These are phyloP conservation scores for Flammula alnicola DNA, from an alignment of 1,284 basidiomycete genomes.

Conservation along the genomic window DNA sequence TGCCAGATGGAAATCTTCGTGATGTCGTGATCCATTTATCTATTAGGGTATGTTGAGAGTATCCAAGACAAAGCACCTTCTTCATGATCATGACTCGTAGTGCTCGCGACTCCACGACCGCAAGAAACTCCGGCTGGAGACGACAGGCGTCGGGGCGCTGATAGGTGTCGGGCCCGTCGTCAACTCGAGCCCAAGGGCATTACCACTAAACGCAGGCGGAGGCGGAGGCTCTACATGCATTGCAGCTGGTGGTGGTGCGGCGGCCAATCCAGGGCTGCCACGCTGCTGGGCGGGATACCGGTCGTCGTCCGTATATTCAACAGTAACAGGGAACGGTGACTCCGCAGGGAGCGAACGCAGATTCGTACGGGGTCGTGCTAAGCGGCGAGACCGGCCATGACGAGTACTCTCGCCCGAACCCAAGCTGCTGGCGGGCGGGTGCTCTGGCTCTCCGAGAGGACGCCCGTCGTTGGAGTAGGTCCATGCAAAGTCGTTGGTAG, in stretches of 20 bases:
- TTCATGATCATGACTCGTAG: conserved; percentile 17
- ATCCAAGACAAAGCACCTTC: no score
- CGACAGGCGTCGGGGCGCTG: conserved; percentile 26
- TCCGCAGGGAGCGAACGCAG: conserved; percentile 4
- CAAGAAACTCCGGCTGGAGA: conserved; percentile 31
- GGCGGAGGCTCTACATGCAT: conserved; percentile 2
- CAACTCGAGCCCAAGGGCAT: conserved; percentile 32
- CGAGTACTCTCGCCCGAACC: neutral
- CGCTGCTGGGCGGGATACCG: neutral
- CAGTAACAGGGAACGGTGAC: conserved; percentile 16
- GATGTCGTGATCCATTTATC: neutral
- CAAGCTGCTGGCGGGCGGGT: neutral
- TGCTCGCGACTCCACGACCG: conserved; percentile 33
- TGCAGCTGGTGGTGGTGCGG: no score
- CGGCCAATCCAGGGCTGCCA: no score
- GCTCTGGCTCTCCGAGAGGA: neutral
- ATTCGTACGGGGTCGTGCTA: no score
- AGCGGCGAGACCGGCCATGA: neutral
- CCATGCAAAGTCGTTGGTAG: neutral
- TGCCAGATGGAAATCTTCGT: no score
- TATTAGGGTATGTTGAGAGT: neutral
- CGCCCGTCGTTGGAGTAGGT: neutral
- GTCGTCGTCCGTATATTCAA: conserved; percentile 17
- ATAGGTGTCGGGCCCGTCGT: conserved; percentile 15
- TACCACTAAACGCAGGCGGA: conserved; percentile 20